Evolutionary conservation across 2,329 filamentous ascomycete species (phyloP).

Genomic region (Xylariomycetidae sp.): DNA sequence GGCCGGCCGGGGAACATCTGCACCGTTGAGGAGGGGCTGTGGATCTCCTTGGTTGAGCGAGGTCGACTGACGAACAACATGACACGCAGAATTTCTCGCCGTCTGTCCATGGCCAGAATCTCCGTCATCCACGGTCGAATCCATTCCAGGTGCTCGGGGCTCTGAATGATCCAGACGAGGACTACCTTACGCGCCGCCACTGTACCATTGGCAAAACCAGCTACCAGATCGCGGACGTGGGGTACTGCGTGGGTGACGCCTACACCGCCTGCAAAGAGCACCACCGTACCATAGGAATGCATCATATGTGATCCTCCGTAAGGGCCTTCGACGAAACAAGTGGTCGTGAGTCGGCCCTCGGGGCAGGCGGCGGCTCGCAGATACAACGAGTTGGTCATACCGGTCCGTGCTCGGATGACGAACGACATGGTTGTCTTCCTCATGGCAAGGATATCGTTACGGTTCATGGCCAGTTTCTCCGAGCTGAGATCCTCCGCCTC

Average conservation of each 20-base stretch:
- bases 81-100: conserved; percentile 69
- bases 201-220: conserved; percentile 63
- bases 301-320: conserved; percentile 70
- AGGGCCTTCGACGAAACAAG: conserved; percentile 68
- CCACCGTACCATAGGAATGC: conserved; percentile 71
- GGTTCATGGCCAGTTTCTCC: conserved; percentile 56
- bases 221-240: conserved; percentile 67
- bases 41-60: conserved; percentile 73
- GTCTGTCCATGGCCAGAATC: conserved; percentile 69
- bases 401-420: conserved; percentile 68
- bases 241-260: conserved; percentile 78
- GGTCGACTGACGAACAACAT: conserved; percentile 75
- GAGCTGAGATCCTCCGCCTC: conserved; percentile 48
- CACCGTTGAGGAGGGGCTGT: conserved; percentile 70
- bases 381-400: conserved; percentile 67
- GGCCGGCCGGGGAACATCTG: conserved; percentile 81
- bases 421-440: conserved; percentile 65
- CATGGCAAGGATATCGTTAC: conserved; percentile 54
- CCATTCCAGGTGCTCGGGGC: conserved; percentile 77
- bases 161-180: conserved; percentile 75
- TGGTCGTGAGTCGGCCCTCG: conserved; percentile 57
- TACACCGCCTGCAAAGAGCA: conserved; percentile 76
- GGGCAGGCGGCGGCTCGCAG: conserved; percentile 59
- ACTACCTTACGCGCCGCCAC: conserved; percentile 68
- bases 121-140: conserved; percentile 80